A percentile compares a stretch with the other conserved stretches of the same genome.
phyloP scores from a whole-genome alignment of 1,284 basidiomycete species.

The Ceratobasidium sp. region DNA sequence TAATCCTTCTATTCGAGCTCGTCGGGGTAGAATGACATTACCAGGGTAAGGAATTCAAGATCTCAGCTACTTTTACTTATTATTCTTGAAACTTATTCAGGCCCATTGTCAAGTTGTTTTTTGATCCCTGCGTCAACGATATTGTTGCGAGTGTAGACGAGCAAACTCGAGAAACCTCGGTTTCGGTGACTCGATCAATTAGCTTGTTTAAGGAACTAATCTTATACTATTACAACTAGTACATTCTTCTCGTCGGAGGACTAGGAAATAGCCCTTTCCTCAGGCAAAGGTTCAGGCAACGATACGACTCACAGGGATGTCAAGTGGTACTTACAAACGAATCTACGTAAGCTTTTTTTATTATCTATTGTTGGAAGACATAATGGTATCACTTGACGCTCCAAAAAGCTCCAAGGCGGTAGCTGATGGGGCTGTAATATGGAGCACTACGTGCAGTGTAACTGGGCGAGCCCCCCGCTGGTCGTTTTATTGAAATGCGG shows the following conservation, averaged over 20 bases:
- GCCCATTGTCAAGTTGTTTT: slow-evolving; percentile 14
- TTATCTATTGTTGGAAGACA: too few relatives aligned
- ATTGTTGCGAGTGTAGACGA: slow-evolving; percentile 22
- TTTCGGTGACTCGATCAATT: not conserved
- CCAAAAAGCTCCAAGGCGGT: slow-evolving; percentile 42
- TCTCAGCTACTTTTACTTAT: not conserved
- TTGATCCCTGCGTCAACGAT: slow-evolving; percentile 22
- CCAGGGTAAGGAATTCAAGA: slow-evolving; percentile 3
- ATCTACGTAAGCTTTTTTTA: slow-evolving; percentile 14
- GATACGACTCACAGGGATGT: not conserved
- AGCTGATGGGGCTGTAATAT: slow-evolving; percentile 40
- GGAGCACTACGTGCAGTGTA: slow-evolving; percentile 27
- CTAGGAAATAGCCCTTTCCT: slow-evolving; percentile 38
- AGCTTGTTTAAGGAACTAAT: not conserved
- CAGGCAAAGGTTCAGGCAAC: not conserved
- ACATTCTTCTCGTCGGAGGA: slow-evolving; percentile 37
- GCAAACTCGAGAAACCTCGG: not conserved
- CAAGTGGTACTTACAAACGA: slow-evolving; percentile 24
- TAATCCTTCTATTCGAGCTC: not conserved
- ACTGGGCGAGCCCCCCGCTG: slow-evolving; percentile 31
- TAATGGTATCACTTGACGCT: too few relatives aligned
- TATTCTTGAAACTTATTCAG: not conserved
- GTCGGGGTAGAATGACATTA: slow-evolving; percentile 17
- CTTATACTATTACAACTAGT: not conserved
- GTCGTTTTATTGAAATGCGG: too few relatives aligned